Conservation (phyloP, 1,284 basidiomycete species). For the Puccinia horiana region DNA sequence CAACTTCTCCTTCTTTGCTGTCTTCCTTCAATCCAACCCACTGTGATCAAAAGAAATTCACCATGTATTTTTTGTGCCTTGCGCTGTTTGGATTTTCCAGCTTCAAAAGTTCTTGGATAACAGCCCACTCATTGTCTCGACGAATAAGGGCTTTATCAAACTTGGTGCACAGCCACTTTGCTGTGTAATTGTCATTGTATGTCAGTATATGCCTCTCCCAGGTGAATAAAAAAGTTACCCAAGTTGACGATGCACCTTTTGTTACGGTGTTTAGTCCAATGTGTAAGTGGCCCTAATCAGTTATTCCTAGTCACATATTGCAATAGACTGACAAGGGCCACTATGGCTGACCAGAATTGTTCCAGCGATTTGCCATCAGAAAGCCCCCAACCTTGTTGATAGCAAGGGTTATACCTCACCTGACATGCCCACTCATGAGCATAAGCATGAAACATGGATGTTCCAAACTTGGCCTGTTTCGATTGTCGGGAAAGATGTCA, state of each 20-base stretch:
- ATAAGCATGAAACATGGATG: slow-evolving; percentile 24
- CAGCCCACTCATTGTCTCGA: not conserved
- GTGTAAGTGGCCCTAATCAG: not conserved
- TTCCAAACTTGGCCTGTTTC: slow-evolving; percentile 24
- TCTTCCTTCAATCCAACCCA: not conserved
- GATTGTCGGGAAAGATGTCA: no score
- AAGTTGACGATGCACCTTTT: not conserved
- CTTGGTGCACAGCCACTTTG: not conserved
- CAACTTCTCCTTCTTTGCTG: not conserved
- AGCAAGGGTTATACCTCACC: slow-evolving; percentile 1
- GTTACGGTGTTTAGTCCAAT: not conserved
- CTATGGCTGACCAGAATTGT: not conserved
- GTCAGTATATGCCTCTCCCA: no score
- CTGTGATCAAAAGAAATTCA: not conserved
- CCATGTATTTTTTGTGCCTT: not conserved
- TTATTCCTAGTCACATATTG: not conserved
- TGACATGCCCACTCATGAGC: slow-evolving; percentile 19
- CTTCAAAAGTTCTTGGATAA: not conserved
- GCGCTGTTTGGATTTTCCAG: not conserved
- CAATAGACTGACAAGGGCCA: not conserved
- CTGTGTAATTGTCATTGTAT: no score
- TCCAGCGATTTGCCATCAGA: slow-evolving; percentile 13
- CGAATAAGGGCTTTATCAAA: not conserved
- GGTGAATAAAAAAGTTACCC: not conserved
- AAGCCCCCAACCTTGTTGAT: slow-evolving; percentile 8